phyloP scores from a whole-genome alignment of 495 filamentous ascomycete species.

The Neurospora discreta region DNA sequence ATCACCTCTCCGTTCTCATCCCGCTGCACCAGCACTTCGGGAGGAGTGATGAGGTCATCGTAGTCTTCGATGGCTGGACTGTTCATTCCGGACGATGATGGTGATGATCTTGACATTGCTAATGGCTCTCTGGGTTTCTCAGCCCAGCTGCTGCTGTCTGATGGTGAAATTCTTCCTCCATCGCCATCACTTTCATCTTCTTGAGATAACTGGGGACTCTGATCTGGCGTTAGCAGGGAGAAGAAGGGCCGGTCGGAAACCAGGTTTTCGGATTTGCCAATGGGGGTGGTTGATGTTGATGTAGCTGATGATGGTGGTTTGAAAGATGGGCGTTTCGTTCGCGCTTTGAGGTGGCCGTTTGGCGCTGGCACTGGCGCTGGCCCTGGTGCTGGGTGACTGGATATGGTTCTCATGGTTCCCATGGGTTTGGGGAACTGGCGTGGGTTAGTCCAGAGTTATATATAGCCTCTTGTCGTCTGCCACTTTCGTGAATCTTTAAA shows the following conservation, averaged over 20 bases:
- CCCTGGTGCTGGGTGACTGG: neutral
- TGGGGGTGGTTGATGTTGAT: neutral
- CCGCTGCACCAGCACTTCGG: neutral
- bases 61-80: constrained; percentile 4
- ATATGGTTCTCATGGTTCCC: neutral
- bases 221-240: neutral
- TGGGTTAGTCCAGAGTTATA: neutral
- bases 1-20: neutral
- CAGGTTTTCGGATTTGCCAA: neutral
- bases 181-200: neutral
- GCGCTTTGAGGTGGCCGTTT: neutral
- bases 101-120: neutral
- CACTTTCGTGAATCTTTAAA: too few species aligned
- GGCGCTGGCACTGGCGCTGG: neutral
- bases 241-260: neutral
- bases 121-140: neutral
- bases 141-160: neutral
- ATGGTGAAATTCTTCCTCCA: neutral
- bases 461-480: neutral
- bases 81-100: neutral
- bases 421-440: neutral
- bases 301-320: neutral
- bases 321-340: neutral
- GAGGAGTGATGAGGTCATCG: constrained; percentile 1
- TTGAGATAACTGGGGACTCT: neutral